These are phyloP conservation scores for Macaranga tanarius DNA, from an alignment of 441 rosid species.

Conservation along the genomic window DNA sequence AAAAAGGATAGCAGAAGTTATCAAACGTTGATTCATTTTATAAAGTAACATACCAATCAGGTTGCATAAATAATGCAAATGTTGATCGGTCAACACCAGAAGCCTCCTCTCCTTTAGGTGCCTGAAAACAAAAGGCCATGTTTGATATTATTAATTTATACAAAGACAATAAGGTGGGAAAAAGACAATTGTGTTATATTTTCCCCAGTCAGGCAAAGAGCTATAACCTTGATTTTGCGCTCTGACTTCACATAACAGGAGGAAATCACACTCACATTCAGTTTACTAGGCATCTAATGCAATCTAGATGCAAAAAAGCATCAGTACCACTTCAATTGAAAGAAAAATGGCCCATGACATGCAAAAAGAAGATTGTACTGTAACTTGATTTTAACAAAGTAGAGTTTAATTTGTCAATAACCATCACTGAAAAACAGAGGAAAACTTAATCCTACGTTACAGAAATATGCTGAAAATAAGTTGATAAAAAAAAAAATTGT, in stretches of 20 bases:
- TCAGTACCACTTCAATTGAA: neutral
- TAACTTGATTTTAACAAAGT: neutral
- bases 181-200: neutral
- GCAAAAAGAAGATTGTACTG: neutral
- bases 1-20: neutral
- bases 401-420: neutral
- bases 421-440: neutral
- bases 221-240: neutral
- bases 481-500: neutral
- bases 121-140: slow-evolving; percentile 38
- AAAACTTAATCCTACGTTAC: neutral
- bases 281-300: neutral
- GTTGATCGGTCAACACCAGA: slow-evolving; percentile 75
- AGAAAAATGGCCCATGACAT: neutral
- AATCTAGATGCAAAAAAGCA: neutral
- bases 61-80: slow-evolving; percentile 96
- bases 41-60: slow-evolving; percentile 64
- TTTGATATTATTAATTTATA: neutral
- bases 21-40: neutral
- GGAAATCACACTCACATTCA: neutral
- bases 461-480: neutral
- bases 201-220: slow-evolving; percentile 1
- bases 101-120: slow-evolving; percentile 75
- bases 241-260: neutral
- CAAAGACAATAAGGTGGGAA: neutral